These are phyloP conservation scores for Umbelopsis vinacea DNA, from an alignment of 192 early-diverging fungal genomes.

Conservation along the genomic window DNA sequence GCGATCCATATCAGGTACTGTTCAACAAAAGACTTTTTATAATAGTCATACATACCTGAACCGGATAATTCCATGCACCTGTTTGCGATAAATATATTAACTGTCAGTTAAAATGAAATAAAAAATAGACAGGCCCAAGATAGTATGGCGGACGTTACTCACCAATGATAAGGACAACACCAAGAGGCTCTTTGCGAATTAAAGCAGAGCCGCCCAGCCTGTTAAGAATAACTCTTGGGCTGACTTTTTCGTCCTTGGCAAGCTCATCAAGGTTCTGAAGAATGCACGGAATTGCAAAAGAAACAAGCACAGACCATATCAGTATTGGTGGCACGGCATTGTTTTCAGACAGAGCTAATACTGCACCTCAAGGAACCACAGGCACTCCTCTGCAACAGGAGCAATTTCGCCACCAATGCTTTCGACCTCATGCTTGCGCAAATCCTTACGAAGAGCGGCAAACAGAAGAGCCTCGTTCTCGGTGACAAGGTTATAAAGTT, in stretches of 20 bases:
- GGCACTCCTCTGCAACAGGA: conserved; percentile 47
- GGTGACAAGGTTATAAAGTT: conserved; percentile 60
- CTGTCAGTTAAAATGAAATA: background rate
- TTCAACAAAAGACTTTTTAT: too few species aligned
- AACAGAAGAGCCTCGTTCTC: conserved; percentile 60
- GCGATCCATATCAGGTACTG: background rate
- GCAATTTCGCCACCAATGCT: conserved; percentile 60
- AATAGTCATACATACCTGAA: conserved; percentile 37
- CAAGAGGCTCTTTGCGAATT: conserved; percentile 77
- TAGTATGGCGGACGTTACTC: conserved; percentile 41
- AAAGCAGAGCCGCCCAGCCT: conserved; percentile 48
- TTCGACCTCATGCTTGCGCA: conserved; percentile 60
- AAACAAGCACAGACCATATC: background rate
- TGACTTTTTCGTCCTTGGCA: conserved; percentile 50
- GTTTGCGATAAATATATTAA: background rate
- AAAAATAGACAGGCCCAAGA: background rate
- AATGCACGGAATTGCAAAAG: background rate
- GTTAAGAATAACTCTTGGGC: conserved; percentile 43
- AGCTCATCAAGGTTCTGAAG: conserved; percentile 66
- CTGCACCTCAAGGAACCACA: conserved; percentile 42
- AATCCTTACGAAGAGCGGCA: conserved; percentile 61
- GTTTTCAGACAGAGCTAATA: background rate
- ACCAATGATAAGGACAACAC: conserved; percentile 74
- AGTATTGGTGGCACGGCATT: background rate
- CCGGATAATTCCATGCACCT: conserved; percentile 60